Conservation (phyloP, 805 yeast genomes). For the Saccharomycopsis sp. region DNA sequence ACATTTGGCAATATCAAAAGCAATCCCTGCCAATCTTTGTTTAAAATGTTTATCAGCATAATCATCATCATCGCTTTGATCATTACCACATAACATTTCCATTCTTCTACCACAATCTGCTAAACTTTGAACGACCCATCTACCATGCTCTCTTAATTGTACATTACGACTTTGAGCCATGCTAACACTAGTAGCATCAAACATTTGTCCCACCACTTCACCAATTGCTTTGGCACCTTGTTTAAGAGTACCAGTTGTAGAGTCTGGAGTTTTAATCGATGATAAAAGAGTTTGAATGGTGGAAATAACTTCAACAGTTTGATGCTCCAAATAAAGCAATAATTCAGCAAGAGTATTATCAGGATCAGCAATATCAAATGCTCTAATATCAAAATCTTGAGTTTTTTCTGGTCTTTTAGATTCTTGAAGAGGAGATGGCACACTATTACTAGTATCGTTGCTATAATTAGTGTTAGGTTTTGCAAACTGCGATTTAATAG, state of each 20-base stretch:
- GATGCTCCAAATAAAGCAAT: conserved; percentile 80
- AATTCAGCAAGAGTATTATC: conserved; percentile 83
- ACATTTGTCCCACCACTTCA: conserved; percentile 73
- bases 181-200: conserved; percentile 75
- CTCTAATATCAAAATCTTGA: conserved; percentile 52
- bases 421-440: conserved; percentile 15
- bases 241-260: conserved; percentile 65
- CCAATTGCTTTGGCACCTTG: conserved; percentile 68
- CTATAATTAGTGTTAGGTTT: conserved; percentile 6
- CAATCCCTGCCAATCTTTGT: conserved; percentile 91
- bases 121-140: conserved; percentile 80
- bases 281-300: conserved; percentile 77
- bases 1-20: conserved; percentile 92
- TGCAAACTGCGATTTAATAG: too few relatives aligned
- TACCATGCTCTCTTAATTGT: conserved; percentile 80
- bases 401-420: conserved; percentile 13
- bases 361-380: conserved; percentile 75
- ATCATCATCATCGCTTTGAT: conserved; percentile 37
- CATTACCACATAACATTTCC: conserved; percentile 50
- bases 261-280: conserved; percentile 66
- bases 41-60: conserved; percentile 83
- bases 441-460: neutral
- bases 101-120: conserved; percentile 80
- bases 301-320: conserved; percentile 82
- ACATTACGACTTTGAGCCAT: conserved; percentile 84